These are phyloP conservation scores for Leccinum aurantiacum DNA, from an alignment of 768 basidiomycete species.

Conservation along the genomic window DNA sequence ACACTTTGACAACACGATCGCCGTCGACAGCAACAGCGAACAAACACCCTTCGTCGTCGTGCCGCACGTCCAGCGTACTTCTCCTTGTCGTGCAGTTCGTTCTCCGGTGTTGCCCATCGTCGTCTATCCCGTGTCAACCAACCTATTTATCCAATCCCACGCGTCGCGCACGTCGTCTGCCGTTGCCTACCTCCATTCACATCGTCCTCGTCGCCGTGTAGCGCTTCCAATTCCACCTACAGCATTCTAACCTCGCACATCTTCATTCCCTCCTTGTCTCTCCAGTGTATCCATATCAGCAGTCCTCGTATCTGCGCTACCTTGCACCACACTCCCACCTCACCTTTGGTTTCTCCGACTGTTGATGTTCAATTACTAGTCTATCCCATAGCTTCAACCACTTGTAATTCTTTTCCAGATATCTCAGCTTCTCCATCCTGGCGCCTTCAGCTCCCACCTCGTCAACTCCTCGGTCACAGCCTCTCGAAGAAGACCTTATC, in stretches of 20 bases:
- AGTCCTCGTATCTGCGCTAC: slow-evolving; percentile 36
- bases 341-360: slow-evolving; percentile 35
- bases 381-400: slow-evolving; percentile 29
- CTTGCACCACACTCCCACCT: slow-evolving; percentile 31
- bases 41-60: slow-evolving; percentile 41
- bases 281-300: slow-evolving; percentile 47
- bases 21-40: slow-evolving; percentile 48
- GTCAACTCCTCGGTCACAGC: slow-evolving; percentile 35
- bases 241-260: slow-evolving; percentile 29
- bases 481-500: slow-evolving; percentile 70
- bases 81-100: slow-evolving; percentile 20
- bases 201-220: slow-evolving; percentile 29
- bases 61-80: slow-evolving; percentile 31
- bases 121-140: slow-evolving; percentile 24
- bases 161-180: slow-evolving; percentile 48
- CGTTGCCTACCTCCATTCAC: slow-evolving; percentile 18
- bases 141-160: slow-evolving; percentile 41
- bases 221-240: slow-evolving; percentile 28
- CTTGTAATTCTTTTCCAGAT: slow-evolving; percentile 31
- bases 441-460: slow-evolving; percentile 44
- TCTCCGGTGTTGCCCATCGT: slow-evolving; percentile 25
- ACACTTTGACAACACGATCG: slow-evolving; percentile 47
- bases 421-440: slow-evolving; percentile 43
- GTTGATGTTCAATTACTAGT: slow-evolving; percentile 43
- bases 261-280: slow-evolving; percentile 27